Percentiles rank a stretch among this genome's conserved stretches.
These are phyloP conservation scores for Luvunga scandens DNA, from an alignment of 345 rosid species.

Conservation along the genomic window DNA sequence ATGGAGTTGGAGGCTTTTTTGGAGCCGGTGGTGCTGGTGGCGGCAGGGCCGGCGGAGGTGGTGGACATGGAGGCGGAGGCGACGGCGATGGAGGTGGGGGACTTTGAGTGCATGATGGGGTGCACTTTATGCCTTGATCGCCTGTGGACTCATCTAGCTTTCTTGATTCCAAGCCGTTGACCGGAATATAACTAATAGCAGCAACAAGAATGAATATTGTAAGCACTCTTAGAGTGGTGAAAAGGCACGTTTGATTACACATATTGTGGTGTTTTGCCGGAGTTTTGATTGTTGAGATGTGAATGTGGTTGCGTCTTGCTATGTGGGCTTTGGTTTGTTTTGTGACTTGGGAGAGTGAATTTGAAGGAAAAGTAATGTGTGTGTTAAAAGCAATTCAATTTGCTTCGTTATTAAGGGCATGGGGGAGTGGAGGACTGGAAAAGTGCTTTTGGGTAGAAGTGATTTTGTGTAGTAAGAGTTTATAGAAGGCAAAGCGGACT, in stretches of 20 bases:
- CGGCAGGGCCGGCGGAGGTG: slow-evolving; percentile 30
- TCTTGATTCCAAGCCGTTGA: slow-evolving; percentile 20
- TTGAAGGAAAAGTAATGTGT: background rate
- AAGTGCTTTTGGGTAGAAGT: background rate
- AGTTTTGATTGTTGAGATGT: background rate
- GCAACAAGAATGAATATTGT: slow-evolving; percentile 6
- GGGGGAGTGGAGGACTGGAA: slow-evolving; percentile 5
- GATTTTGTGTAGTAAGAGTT: background rate
- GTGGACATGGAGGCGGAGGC: slow-evolving; percentile 26
- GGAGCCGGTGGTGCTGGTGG: slow-evolving; percentile 28
- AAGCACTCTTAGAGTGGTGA: background rate
- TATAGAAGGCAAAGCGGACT: slow-evolving; percentile 15
- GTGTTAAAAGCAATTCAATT: background rate
- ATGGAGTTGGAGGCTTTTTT: slow-evolving; percentile 40
- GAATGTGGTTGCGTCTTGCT: background rate
- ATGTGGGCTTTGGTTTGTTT: background rate
- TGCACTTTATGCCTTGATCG: slow-evolving; percentile 32
- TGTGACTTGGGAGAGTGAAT: background rate
- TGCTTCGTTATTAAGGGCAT: slow-evolving; percentile 31
- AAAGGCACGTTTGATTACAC: slow-evolving; percentile 1
- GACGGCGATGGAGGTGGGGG: slow-evolving; percentile 41
- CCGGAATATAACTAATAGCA: background rate
- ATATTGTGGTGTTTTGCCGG: background rate
- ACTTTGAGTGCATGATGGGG: slow-evolving; percentile 28
- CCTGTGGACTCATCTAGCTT: slow-evolving; percentile 30